Base-by-base conservation (phyloP, 352 stramenopile species). In the Phytophthora rubi region DNA sequence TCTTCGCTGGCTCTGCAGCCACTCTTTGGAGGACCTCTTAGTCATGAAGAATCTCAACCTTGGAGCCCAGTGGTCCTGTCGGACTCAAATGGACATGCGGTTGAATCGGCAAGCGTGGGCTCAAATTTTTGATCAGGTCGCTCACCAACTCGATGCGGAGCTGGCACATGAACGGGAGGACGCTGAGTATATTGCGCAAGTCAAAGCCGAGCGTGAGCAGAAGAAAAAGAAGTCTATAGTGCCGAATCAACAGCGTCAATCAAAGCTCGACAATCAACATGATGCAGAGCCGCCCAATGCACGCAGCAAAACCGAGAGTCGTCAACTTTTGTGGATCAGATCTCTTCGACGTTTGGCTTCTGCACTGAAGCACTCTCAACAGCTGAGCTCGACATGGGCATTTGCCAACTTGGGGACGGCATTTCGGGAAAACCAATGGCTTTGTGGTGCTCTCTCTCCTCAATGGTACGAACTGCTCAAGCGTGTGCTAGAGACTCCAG, bases 1-100 rank as follows among this genome's bases (percentile, higher is more conserved):
- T 23, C 66, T 85, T 30, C 76, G 71, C 1, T 75, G 68, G 63
- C 53, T 86, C 28, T 85, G 77, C 28, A 89, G 81, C 28, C 78
- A 86, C 54, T 83, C 83, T 28, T 65, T 90, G 26, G 77, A 91
- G 47, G 84, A 92, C 18, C 30, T 93, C 1, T 42, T 93, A 33
- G 83, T 75, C 0, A 88, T 75, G 68, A 93, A 91, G 64, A 76
- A 75, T 6, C 62, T 93, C 16, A 76, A 81, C 26, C 45, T 79
- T 18, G 82, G 82, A 8, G 62, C 73, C 21, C 79, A 92, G 30
- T 89, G 79, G 80, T 68, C 65, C 23, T 83, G 82, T 42, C 83
- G 82, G 15, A 73, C 72, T 18, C 81, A 89, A 45, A 53, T 90
- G 15, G 80, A 90, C n/a, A 42, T 82, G 21, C 76, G 81, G 2